Base-by-base conservation (phyloP, 208 protist genomes). In the Trypanosomatidae sp. region DNA sequence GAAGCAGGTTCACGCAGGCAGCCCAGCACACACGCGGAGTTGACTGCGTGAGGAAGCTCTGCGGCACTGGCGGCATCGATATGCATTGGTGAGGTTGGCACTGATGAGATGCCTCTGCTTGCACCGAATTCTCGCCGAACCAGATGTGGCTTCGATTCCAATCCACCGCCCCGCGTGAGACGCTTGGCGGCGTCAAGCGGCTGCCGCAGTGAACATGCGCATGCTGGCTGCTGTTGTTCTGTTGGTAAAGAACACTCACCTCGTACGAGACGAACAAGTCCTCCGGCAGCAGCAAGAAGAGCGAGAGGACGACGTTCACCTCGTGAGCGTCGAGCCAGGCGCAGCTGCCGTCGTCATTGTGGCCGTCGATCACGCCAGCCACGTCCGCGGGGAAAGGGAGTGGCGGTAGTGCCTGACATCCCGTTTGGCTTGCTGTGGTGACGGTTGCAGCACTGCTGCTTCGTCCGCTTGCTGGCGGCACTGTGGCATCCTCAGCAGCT, bases 181-280 rank as follows among this genome's bases (percentile, higher is more conserved):
- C 53, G 25, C 28, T 68, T 22, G 3, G 44, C 25, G 47, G 44
- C 25, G 44, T 55, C 17, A 43, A 41, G 44, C 25, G 43, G 19
- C 46, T 15, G 44, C 44, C 8, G n/a, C 62, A 47, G 46, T n/a
- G 0, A 30, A 6, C 33, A 46, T 60, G 62, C n/a, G 36, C n/a
- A 10, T 50, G 62, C 13, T 49, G 62, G 62, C 43, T 62, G 67
- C n/a, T 47, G 67, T 15, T 50, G 52, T 13, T 30, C 4, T 59
- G 52, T 22, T 72, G 68, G 4, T 72, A 43, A n/a, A 72, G 68
- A 19, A 85, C 71, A 44, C 73, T 81, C 17, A 85, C 76, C 56
- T 89, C 87, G 65, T 92, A 94, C 56, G 90, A 91, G 58, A 94
- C 84, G 65, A 94, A 94, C 25, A 91, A 75, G 47, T 94, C 89